Conservation (phyloP, 768 basidiomycete species). For the Psilocybe sp. region DNA sequence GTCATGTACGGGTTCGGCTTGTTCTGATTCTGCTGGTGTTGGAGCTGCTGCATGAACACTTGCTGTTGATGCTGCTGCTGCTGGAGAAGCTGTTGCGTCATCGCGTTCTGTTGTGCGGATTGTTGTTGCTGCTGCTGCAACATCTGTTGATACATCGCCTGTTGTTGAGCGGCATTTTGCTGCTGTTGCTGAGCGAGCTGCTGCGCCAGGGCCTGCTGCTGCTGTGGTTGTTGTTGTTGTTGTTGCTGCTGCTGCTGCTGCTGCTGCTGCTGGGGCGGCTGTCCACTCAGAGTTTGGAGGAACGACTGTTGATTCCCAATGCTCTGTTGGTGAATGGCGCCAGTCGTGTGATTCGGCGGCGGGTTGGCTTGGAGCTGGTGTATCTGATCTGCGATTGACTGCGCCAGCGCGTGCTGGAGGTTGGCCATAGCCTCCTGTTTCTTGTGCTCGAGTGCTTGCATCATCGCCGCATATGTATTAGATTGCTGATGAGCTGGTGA, state of each 20-base stretch:
- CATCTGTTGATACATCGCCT: slow-evolving; percentile 2
- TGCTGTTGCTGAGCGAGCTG: slow-evolving; percentile 7
- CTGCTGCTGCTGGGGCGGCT: not conserved
- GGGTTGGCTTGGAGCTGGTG: too few relatives aligned
- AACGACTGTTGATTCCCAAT: too few relatives aligned
- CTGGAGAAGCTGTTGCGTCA: slow-evolving; percentile 15
- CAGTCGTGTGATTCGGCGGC: too few relatives aligned
- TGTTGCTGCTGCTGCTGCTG: slow-evolving; percentile 6
- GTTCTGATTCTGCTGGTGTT: slow-evolving; percentile 3
- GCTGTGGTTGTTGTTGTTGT: slow-evolving; percentile 2
- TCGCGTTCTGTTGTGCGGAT: not conserved
- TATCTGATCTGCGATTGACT: too few relatives aligned
- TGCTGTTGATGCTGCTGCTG: slow-evolving; percentile 14
- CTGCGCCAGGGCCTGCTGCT: slow-evolving; percentile 8
- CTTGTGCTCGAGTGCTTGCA: too few relatives aligned
- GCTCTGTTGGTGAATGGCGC: too few relatives aligned
- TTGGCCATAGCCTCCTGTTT: too few relatives aligned
- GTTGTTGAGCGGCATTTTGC: not conserved
- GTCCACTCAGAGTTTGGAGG: too few relatives aligned
- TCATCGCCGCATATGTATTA: too few relatives aligned
- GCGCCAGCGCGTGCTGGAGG: too few relatives aligned
- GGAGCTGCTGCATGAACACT: not conserved
- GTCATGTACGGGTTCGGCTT: not conserved
- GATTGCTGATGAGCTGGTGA: too few relatives aligned
- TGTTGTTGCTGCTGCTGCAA: slow-evolving; percentile 1